Conservation (phyloP, 164 flowering plant genomes). For the Stephania japonica region DNA sequence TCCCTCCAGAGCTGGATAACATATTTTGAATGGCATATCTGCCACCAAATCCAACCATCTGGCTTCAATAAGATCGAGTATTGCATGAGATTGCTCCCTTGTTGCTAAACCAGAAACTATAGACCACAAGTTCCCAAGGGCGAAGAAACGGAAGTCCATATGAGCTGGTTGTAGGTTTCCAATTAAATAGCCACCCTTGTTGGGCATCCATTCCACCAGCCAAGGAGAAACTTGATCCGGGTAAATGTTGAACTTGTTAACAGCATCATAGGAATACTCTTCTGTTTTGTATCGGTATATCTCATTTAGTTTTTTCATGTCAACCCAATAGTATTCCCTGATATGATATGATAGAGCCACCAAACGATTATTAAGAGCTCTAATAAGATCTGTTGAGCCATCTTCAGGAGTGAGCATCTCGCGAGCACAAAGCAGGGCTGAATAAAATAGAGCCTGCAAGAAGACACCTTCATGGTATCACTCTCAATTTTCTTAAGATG, state of each 20-base stretch:
- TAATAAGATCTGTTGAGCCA: slow-evolving; percentile 63
- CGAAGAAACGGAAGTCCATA: slow-evolving; percentile 93
- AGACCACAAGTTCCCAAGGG: slow-evolving; percentile 91
- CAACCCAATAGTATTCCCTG: slow-evolving; percentile 88
- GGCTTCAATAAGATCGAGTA: slow-evolving; percentile 76
- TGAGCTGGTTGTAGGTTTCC: slow-evolving; percentile 94
- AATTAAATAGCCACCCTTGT: slow-evolving; percentile 77
- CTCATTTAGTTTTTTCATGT: slow-evolving; percentile 71
- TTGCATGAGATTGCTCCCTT: slow-evolving; percentile 71
- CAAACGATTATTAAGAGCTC: slow-evolving; percentile 71
- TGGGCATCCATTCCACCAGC: slow-evolving; percentile 85
- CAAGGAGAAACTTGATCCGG: slow-evolving; percentile 91
- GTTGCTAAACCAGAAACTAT: slow-evolving; percentile 73
- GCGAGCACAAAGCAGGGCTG: slow-evolving; percentile 79
- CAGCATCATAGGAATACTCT: slow-evolving; percentile 91
- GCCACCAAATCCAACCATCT: slow-evolving; percentile 80
- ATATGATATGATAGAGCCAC: slow-evolving; percentile 83
- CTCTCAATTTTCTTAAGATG: not conserved
- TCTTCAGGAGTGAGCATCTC: slow-evolving; percentile 88
- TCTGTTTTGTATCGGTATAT: slow-evolving; percentile 89
- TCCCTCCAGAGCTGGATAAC: slow-evolving; percentile 87
- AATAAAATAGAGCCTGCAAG: slow-evolving; percentile 78
- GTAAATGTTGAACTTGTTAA: slow-evolving; percentile 88
- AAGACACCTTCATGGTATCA: not conserved
- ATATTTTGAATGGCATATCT: slow-evolving; percentile 82